Evolutionary conservation across 75 land plant species (phyloP).

Genomic region (Azolla pinnata): DNA sequence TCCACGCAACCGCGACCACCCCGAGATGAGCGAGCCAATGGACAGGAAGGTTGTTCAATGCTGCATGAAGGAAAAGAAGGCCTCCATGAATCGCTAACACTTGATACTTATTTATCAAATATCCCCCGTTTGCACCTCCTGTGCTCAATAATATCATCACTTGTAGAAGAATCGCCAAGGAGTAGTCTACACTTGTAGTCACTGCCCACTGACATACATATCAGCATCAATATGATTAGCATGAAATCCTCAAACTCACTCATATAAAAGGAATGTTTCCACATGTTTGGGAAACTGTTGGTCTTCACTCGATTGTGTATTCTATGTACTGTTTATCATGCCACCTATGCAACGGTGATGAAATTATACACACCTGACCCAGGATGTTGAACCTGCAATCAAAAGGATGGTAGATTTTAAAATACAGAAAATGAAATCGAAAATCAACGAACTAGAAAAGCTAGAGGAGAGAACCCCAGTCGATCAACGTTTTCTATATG

Average conservation of each 20-base stretch:
- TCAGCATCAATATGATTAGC: background rate
- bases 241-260: background rate
- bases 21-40: slow-evolving; percentile 51
- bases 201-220: slow-evolving; percentile 63
- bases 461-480: no score
- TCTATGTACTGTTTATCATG: no score
- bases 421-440: background rate
- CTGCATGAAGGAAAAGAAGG: slow-evolving; percentile 50
- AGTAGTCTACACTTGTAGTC: slow-evolving; percentile 72
- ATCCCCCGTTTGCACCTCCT: slow-evolving; percentile 82
- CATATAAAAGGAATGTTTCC: background rate
- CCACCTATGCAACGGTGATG: background rate
- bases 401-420: background rate
- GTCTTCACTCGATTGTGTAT: background rate
- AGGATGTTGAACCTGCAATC: slow-evolving; percentile 74
- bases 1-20: slow-evolving; percentile 68
- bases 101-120: slow-evolving; percentile 53
- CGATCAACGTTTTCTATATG: no score
- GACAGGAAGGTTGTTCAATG: slow-evolving; percentile 62
- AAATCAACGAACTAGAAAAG: no score
- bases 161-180: slow-evolving; percentile 63
- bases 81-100: slow-evolving; percentile 60
- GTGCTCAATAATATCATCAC: slow-evolving; percentile 74
- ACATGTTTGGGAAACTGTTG: background rate
- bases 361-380: slow-evolving; percentile 52